Conservation (phyloP, 2,329 filamentous ascomycete genomes). For the Hypoxylon sp. region DNA sequence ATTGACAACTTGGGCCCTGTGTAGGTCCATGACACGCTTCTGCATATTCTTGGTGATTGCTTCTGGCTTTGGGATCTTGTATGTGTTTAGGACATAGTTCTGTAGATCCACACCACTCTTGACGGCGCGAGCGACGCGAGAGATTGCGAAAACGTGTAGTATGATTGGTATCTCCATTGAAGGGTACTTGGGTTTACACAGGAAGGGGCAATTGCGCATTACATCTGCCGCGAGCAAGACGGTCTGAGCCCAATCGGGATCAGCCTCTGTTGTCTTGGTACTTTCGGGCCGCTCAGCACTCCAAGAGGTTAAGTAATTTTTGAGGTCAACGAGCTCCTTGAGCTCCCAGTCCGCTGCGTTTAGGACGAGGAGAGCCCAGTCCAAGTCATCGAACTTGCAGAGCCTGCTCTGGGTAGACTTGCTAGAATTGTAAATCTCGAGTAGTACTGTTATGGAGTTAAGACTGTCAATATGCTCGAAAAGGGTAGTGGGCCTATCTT, state of each 20-base stretch:
- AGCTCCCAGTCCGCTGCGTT: constrained; percentile 10
- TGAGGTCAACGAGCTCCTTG: neutral
- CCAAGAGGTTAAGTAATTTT: neutral
- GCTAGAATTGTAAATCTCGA: neutral
- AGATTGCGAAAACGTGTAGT: constrained; percentile 21
- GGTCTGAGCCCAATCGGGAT: neutral
- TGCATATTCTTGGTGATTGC: neutral
- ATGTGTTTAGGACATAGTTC: neutral
- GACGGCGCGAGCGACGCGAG: neutral
- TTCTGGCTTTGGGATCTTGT: neutral
- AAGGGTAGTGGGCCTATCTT: neutral
- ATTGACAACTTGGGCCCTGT: neutral
- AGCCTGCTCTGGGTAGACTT: neutral
- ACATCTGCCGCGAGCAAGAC: constrained; percentile 17
- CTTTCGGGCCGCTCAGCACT: neutral
- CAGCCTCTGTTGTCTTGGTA: too few relatives aligned
- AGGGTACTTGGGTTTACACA: neutral
- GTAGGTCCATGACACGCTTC: neutral
- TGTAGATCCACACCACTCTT: neutral
- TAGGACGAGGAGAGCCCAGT: constrained; percentile 27
- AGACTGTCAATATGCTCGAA: too few relatives aligned
- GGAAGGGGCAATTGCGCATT: constrained; percentile 4
- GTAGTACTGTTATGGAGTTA: neutral
- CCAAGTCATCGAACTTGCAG: neutral
- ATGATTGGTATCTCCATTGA: neutral